Percentiles rank a stretch among this genome's conserved stretches.
Conservation (phyloP, 495 filamentous ascomycete species). For the Penicillium riverlandense region DNA sequence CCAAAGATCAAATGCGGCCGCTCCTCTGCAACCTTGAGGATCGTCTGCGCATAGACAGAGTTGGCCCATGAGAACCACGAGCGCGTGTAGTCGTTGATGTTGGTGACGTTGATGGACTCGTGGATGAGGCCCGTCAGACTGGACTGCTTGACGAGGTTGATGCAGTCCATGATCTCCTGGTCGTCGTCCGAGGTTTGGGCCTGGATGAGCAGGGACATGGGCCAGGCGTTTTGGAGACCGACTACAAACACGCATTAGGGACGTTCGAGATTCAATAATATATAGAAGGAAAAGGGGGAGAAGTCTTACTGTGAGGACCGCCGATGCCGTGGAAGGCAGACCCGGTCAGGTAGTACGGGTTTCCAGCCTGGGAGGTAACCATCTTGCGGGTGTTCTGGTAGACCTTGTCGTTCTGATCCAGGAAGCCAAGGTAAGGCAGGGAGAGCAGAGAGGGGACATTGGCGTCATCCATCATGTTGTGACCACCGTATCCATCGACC, state of each 20-base stretch:
- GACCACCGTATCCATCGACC: conserved; percentile 90
- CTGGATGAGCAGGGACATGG: conserved; percentile 88
- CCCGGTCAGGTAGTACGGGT: conserved; percentile 85
- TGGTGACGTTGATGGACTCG: conserved; percentile 84
- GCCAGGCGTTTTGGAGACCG: conserved; percentile 89
- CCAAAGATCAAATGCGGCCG: conserved; percentile 87
- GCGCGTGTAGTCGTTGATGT: conserved; percentile 66
- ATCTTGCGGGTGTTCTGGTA: conserved; percentile 92
- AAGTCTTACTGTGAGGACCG: conserved; percentile 53
- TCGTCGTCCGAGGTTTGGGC: conserved; percentile 86
- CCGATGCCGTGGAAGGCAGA: conserved; percentile 82
- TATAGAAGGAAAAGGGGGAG: neutral
- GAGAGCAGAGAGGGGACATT: conserved; percentile 89
- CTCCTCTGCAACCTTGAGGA: conserved; percentile 78
- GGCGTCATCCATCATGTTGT: conserved; percentile 94
- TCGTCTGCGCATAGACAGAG: conserved; percentile 89
- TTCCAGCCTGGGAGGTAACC: conserved; percentile 70
- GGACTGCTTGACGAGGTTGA: conserved; percentile 66
- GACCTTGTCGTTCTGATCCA: conserved; percentile 53
- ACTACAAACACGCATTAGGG: conserved; percentile 27
- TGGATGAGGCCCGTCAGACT: conserved; percentile 77
- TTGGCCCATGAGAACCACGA: conserved; percentile 99
- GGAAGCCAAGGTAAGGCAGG: conserved; percentile 81
- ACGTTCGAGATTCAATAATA: neutral
- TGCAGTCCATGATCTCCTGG: conserved; percentile 64